Base-by-base conservation (phyloP, 2,329 filamentous ascomycete species). In the Sporothrix luriei region DNA sequence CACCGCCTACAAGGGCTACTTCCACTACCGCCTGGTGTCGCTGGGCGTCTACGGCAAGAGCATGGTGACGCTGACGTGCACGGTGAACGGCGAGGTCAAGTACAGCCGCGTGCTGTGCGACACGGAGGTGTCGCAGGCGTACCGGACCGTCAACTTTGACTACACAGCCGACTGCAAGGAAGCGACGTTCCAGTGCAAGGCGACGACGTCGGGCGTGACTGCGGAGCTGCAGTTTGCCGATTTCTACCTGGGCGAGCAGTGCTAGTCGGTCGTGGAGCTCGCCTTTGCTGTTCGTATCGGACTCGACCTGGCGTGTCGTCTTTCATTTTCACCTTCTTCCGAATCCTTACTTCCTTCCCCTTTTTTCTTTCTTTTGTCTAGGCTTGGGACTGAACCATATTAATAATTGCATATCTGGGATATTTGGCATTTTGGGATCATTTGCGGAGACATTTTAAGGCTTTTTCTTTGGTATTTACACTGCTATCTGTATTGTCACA, bases 11-110 rank as follows among this genome's bases (percentile, higher is more conserved):
- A 38, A 52, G 19, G 66, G 66, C 54, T 49, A 59, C 66, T 68
- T 68, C 43, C 26, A 38, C 54, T 59, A 68, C 66, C 66, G 66
- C 11, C 21, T 68, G 52, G 43, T 52, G 14, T 11, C 38, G 40
- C 26, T 68, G 21, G 52, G 51, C 7, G 52, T 24, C 43, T 49
- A 40, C 66, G 66, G 66, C 52, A 4, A 10, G 21, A 68, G 43
- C 66, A 68, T 68, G 66, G 66, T 16, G n/a, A 68, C 66, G 11
- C 52, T 68, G 24, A 68, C 66, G 9, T 68, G 66, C 66, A 59
- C 52, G 26, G n/a, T 68, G 51, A 68, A 68, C 66, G 66, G 43
- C 40, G 52, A 26, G 49, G 33, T 24, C 51, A 68, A 68, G 52
- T 68, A 48, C 51, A 48, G 33, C 38, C 4, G 7, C 9, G 26